Percentiles rank a stretch among this genome's conserved stretches.
Evolutionary conservation across 2,329 filamentous ascomycete species (phyloP).

Genomic region (Fusarium subtropicale): DNA sequence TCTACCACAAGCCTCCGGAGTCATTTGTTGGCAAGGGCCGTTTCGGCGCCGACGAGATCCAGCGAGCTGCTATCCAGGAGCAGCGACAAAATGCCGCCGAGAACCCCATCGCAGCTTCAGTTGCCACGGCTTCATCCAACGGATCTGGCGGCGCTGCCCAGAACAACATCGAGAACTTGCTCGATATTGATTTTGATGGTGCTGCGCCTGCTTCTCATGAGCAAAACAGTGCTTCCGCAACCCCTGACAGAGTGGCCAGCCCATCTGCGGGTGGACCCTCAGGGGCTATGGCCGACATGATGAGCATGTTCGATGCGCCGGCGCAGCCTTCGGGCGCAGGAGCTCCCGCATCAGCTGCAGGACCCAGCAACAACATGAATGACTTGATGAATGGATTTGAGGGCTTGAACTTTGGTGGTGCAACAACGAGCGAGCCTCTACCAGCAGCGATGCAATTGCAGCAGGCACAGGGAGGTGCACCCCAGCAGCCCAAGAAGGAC

Average conservation of each 20-base stretch:
- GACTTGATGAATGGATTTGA: conserved; percentile 93
- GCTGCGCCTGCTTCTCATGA: conserved; percentile 90
- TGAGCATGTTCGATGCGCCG: conserved; percentile 77
- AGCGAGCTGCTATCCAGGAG: conserved; percentile 95
- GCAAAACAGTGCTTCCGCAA: conserved; percentile 64
- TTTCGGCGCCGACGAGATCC: conserved; percentile 93
- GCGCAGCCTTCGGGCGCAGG: conserved; percentile 63
- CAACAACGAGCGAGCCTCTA: conserved; percentile 67
- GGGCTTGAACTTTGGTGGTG: conserved; percentile 77
- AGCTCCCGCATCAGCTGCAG: conserved; percentile 50
- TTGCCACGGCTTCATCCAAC: conserved; percentile 75
- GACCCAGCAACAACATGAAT: conserved; percentile 72
- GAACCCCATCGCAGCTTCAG: conserved; percentile 91
- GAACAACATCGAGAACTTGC: conserved; percentile 90
- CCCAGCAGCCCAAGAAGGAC: conserved; percentile 64
- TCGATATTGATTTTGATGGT: conserved; percentile 97
- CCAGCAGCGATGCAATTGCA: conserved; percentile 71
- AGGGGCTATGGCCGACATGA: conserved; percentile 71
- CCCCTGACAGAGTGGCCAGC: conserved; percentile 75
- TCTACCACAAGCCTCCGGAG: conserved; percentile 98
- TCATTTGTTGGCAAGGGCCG: conserved; percentile 97
- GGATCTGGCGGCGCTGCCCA: conserved; percentile 69
- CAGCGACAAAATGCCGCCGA: conserved; percentile 91
- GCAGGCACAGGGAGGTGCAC: conserved; percentile 48
- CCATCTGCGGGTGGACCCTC: conserved; percentile 61